Conservation (phyloP, 768 basidiomycete species). For the Serendipita sp. region DNA sequence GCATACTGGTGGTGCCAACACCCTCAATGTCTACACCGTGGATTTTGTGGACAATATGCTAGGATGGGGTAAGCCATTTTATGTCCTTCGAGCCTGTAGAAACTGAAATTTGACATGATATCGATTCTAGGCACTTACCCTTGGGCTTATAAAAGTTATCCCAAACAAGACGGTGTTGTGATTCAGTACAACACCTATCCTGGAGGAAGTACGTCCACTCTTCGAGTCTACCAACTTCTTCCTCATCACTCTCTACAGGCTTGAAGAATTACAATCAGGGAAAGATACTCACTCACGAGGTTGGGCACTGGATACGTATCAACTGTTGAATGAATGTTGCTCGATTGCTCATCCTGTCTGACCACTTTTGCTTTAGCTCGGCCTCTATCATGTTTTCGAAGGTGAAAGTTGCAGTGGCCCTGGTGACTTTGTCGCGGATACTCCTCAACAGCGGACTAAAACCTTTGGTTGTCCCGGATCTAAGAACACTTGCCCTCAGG, state of each 20-base stretch:
- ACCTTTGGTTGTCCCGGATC: background rate
- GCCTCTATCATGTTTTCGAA: background rate
- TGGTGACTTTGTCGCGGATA: background rate
- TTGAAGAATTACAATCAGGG: slow-evolving; percentile 23
- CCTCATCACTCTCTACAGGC: background rate
- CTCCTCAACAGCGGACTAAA: background rate
- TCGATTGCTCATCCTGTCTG: too few relatives aligned
- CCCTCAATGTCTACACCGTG: background rate
- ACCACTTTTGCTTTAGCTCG: background rate
- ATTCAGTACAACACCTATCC: background rate
- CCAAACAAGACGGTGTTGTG: background rate
- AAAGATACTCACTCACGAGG: slow-evolving; percentile 35
- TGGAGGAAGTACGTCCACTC: background rate
- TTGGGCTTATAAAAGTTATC: background rate
- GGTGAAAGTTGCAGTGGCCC: background rate
- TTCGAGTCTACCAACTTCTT: background rate
- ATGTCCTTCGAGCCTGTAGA: background rate
- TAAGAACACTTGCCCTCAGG: background rate
- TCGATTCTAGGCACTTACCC: background rate
- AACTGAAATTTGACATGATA: background rate
- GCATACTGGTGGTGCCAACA: background rate
- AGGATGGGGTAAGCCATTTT: background rate
- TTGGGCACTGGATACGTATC: slow-evolving; percentile 31
- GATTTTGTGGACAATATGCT: background rate
- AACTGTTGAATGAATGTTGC: background rate